These are phyloP conservation scores for Ophiostoma montium DNA, from an alignment of 2,329 filamentous ascomycete species.

Conservation along the genomic window DNA sequence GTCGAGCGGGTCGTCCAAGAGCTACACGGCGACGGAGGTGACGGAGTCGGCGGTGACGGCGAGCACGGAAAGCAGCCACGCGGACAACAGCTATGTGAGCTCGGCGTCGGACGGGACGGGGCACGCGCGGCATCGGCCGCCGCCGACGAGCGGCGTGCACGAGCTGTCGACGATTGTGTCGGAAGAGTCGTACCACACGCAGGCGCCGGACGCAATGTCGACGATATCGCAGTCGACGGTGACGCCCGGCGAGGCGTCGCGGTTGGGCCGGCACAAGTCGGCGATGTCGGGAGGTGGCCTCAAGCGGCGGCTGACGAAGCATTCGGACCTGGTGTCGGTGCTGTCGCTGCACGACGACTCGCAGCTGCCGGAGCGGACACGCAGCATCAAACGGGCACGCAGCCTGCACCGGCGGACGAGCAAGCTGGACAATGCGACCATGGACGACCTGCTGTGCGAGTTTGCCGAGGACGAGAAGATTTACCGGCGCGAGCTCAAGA, in stretches of 20 bases:
- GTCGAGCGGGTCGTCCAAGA: conserved; percentile 19
- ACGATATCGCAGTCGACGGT: conserved; percentile 35
- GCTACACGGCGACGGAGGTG: conserved; percentile 8
- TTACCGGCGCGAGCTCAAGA: conserved; percentile 83
- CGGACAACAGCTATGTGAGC: conserved; percentile 10
- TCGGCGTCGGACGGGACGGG: conserved; percentile 12
- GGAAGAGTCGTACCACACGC: conserved; percentile 31
- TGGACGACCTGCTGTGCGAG: conserved; percentile 64
- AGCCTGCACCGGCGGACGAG: conserved; percentile 65
- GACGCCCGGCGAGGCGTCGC: conserved; percentile 36
- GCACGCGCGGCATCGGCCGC: conserved; percentile 21
- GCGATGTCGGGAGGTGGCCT: conserved; percentile 33
- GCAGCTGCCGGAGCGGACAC: conserved; percentile 42
- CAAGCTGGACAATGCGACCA: conserved; percentile 50
- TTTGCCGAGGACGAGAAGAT: conserved; percentile 72
- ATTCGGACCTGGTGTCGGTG: conserved; percentile 88
- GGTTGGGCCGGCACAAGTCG: conserved; percentile 32
- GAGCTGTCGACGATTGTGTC: conserved; percentile 45
- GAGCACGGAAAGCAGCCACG: conserved; percentile 13
- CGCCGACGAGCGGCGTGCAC: conserved; percentile 40
- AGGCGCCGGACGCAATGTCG: conserved; percentile 36
- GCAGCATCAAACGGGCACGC: conserved; percentile 60
- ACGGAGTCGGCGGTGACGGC: conserved; percentile 20
- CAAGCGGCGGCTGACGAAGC: conserved; percentile 70
- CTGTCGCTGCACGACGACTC: conserved; percentile 47